Conservation (phyloP, 371 early-diverging fungal species). For the Lichtheimia hyalospora region DNA sequence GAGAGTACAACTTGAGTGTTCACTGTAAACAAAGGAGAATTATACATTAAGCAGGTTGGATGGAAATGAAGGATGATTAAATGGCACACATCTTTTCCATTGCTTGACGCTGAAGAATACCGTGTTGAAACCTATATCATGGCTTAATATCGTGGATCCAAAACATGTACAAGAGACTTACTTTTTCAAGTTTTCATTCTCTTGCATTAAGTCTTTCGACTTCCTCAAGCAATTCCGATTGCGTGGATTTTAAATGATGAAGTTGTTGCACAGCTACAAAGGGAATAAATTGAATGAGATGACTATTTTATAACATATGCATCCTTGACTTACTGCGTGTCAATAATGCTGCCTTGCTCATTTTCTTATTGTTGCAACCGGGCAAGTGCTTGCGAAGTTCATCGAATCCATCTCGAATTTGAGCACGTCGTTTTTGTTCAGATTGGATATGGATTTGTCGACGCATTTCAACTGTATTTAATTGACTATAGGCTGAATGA, state of each 20-base stretch:
- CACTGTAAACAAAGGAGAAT: too few relatives aligned
- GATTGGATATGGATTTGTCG: constrained; percentile 57
- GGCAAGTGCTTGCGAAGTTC: constrained; percentile 50
- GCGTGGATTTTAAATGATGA: constrained; percentile 46
- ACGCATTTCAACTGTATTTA: constrained; percentile 39
- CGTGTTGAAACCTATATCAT: constrained; percentile 41
- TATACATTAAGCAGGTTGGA: too few relatives aligned
- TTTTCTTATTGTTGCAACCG: constrained; percentile 54
- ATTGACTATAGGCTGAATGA: constrained; percentile 2
- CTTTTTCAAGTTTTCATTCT: constrained; percentile 53
- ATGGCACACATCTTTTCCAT: constrained; percentile 54
- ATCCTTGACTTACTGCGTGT: constrained; percentile 42
- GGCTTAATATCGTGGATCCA: not conserved
- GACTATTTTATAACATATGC: not conserved
- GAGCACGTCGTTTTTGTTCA: constrained; percentile 52
- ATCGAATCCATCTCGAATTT: constrained; percentile 54
- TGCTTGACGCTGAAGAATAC: constrained; percentile 48
- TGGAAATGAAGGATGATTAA: constrained; percentile 5
- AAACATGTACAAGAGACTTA: constrained; percentile 11
- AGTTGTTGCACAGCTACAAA: constrained; percentile 47
- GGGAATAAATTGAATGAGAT: not conserved
- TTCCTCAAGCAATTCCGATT: constrained; percentile 43
- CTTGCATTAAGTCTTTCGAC: constrained; percentile 48
- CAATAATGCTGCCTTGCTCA: constrained; percentile 57
- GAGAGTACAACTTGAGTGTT: too few relatives aligned